Base-by-base conservation (phyloP, 352 stramenopile species). In the Pythium rishiriense region DNA sequence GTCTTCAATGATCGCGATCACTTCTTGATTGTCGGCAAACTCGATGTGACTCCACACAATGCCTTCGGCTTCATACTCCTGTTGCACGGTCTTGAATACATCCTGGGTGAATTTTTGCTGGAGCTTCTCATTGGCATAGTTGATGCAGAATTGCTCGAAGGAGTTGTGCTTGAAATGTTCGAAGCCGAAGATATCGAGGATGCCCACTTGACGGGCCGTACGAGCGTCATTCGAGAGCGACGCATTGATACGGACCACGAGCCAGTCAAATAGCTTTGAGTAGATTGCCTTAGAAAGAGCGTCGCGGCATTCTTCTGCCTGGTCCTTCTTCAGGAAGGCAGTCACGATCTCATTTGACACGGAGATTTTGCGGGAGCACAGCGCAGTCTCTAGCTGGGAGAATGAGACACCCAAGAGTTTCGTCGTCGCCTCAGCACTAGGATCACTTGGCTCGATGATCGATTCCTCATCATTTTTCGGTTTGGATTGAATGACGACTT, bases 251-350 rank as follows among this genome's bases (percentile, higher is more conserved):
- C 72, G 83, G 35, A 87, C 76, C 37, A 99, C 96, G 17, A 99
- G 75, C 96, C 96, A 99, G 59, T 98, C 78, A 66, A 99, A 99
- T 12, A 99, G 64, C 61, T 94, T 96, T 3, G 90, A 96, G 73
- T 99, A 99, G 42, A 98, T 91, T 41, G 97, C 82, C 78, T 98
- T 99, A 0, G 96, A 90, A 24, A 99, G 81, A 8, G 95, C 94
- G 69, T 98, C 96, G 14, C 95, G 78, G 47, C 89, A 97, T 68
- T 98, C 94, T 15, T 81, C 65, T 0, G 97, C 96, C 60, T 96
- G 89, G 29, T 90, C 91, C 17, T 96, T 91, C 21, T 78, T 76
- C 39, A 98, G 72, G 72, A 69, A 83, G 58, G 78, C 82, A 4
- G 68, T 88, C 47, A 90, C 76, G 37, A 88, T 76, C 51, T 95